Evolutionary conservation across 2,329 filamentous ascomycete genomes (phyloP), one percentile per base, ranked within the genome.

Genomic region (Arthroderma sp.): DNA sequence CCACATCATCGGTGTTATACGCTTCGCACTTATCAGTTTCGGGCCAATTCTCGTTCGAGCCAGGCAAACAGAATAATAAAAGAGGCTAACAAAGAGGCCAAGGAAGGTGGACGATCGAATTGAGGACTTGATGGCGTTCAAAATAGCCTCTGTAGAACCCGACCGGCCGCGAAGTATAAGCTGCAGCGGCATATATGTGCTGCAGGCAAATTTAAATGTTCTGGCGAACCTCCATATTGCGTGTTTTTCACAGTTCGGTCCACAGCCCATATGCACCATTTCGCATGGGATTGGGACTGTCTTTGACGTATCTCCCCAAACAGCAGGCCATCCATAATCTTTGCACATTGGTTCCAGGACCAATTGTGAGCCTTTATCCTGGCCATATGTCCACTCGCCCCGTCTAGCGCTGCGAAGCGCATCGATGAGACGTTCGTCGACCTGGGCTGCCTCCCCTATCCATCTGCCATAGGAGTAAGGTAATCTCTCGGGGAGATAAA

Each of bases 1-100:
- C 71, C 72, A 75, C 69, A 72, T 73, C 57, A 70, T 62, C 4
- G 73, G 71, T 29, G 69, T 71, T 27, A 74, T 57, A 1, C 60
- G 61, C 48, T 76, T 71, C 11, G 58, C 67, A n/a, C 77, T 74
- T 27, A 88, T 65, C 8, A 89, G 22, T 31, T 60, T 74, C 0
- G 86, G 86, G 0, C 85, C 85, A 5, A 91, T 49, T 29, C 83
- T 73, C 1, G 80, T 87, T 38, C 86, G 76, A 4, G 78, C 71
- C 0, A 93, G 75, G 58, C 86, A 94, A 3, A 93, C 82, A 29
- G 82, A 80, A 59, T 93, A 93, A 66, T 88, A 93, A 60, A 89
- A 91, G 7, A 87, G 66, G 1, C 77, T 70, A 51, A 93, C 82
- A 61, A 89, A 93, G 0, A 78, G 67, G 3, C 79, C 84, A 1